Base-by-base conservation (phyloP, 2,329 filamentous ascomycete species). In the Diplodia sapinea region DNA sequence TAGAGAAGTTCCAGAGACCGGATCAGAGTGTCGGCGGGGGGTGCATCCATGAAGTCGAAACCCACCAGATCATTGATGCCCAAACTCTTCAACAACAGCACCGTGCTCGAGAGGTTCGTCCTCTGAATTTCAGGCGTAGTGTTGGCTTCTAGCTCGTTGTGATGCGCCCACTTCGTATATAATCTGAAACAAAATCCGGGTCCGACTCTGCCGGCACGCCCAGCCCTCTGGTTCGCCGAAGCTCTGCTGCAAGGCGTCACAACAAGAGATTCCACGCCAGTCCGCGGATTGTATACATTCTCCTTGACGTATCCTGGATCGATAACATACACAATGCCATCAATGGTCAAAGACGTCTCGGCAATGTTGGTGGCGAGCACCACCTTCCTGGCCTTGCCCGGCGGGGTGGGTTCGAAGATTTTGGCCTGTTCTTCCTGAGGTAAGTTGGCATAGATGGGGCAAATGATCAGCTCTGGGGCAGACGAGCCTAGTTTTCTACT, bases 291-390 rank as follows among this genome's bases (percentile, higher is more conserved):
- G 81, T 94, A 98, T 1, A 94, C 87, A 72, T 97, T 97, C 76
- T 98, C 93, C 78, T 99, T 99, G 70, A 95, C 93, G 71, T 96
- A 96, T 0, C 95, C 95, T 0, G 92, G 92, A 73, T 99, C 95
- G 69, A 98, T 96, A 43, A 98, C 95, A 76, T 96, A 97, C 9
- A 94, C 91, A 69, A 98, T 96, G 17, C 94, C 94, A 76, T 98
- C 94, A 68, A 99, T 97, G 0, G 95, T 99, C 74, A 99, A 81
- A 82, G 89, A 93, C 0, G 95, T 99, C 78, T 99, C 95, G 2
- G 95, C 95, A 78, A 99, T 98, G 76, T 99, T 99, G 2, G 95
- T 98, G 0, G 94, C 93, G 47, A 98, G 81, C 0, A 99, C 93
- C 0, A 98, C 93, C 76, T 98, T 99, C 33, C 95, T 87, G 0